Evolutionary conservation across 2,329 filamentous ascomycete species (phyloP).

Genomic region (Nemania sp.): DNA sequence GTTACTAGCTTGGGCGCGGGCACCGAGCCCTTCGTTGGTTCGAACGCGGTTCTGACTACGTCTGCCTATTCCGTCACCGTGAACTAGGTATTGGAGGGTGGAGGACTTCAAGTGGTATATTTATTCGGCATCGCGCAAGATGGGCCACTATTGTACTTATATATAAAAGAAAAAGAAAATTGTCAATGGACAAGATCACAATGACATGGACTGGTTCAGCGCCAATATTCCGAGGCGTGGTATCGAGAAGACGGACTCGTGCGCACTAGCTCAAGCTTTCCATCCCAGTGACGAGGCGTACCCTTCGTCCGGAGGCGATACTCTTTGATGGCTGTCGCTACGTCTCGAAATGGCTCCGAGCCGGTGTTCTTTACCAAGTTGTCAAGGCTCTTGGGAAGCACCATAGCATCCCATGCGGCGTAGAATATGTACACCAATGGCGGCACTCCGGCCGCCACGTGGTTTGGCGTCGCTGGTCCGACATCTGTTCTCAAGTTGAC

Average conservation of each 20-base stretch:
- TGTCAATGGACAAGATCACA: neutral
- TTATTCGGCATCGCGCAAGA: neutral
- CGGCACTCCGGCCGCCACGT: slow-evolving; percentile 55
- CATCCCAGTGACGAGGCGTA: slow-evolving; percentile 37
- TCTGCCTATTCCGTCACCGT: slow-evolving; percentile 24
- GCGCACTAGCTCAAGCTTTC: slow-evolving; percentile 37
- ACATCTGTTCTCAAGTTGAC: slow-evolving; percentile 42
- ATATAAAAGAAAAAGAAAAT: no score
- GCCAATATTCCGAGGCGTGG: slow-evolving; percentile 33
- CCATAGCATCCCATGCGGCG: slow-evolving; percentile 55
- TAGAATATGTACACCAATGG: slow-evolving; percentile 50
- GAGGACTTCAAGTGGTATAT: neutral
- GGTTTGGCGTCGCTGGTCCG: slow-evolving; percentile 52
- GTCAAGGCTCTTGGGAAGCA: slow-evolving; percentile 41
- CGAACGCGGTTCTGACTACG: slow-evolving; percentile 48
- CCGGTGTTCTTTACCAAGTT: slow-evolving; percentile 16
- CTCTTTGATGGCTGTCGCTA: slow-evolving; percentile 37
- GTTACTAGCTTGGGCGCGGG: slow-evolving; percentile 46
- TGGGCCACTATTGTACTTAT: slow-evolving; percentile 8
- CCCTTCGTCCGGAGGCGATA: slow-evolving; percentile 35
- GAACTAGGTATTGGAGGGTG: slow-evolving; percentile 9
- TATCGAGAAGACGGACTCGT: slow-evolving; percentile 24
- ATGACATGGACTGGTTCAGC: slow-evolving; percentile 12
- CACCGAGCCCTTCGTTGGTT: slow-evolving; percentile 40
- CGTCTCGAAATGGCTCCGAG: slow-evolving; percentile 30